Base-by-base conservation (phyloP, 257 asterid genomes). In the Plantago ovata region DNA sequence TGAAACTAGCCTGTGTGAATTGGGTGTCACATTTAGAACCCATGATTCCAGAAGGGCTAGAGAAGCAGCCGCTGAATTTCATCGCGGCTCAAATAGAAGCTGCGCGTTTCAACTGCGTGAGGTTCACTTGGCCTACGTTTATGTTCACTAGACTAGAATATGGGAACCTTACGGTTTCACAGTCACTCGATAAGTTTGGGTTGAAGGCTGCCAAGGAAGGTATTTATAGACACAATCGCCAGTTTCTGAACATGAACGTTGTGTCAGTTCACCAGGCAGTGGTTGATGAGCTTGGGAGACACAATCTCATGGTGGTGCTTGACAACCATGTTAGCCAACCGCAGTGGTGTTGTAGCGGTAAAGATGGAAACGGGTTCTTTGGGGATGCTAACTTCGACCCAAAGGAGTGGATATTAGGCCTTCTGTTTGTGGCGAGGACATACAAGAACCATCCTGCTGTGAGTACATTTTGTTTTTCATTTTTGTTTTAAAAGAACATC, bases 281-380 rank as follows among this genome's bases (percentile, higher is more conserved):
- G 67, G 79, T 83, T 10, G 28, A 64, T 24, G 77, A 66, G 55
- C 80, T 89, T 44, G 85, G 83, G 21, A 57, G 13, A 64, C 47
- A 77, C 43, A 57, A 59, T 6, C 16, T 89, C 11, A 89, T 81
- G 87, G 85, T 89, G 57, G 78, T 85, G 52, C 68, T 85, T 4
- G 95, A 85, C 64, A 85, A 85, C 59, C 95, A 85, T 13, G 64
- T 89, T 11, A 85, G 96, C 63, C 28, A 49, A 38, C 96, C 95
- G 0, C 33, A 19, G 12, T 89, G 96, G 96, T 89, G 96, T 44
- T 89, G 95, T 43, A 22, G 71, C 5, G 11, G 4, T 1, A 7
- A 41, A 3, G 96, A 89, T 16, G 95, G 85, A 0, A 83, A 83
- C 64, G 96, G 94, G 4, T 89, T 89, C 41, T 89, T 85, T 22